Evolutionary conservation across 2,329 filamentous ascomycete genomes (phyloP).

Genomic region (Colletotrichum sidae): DNA sequence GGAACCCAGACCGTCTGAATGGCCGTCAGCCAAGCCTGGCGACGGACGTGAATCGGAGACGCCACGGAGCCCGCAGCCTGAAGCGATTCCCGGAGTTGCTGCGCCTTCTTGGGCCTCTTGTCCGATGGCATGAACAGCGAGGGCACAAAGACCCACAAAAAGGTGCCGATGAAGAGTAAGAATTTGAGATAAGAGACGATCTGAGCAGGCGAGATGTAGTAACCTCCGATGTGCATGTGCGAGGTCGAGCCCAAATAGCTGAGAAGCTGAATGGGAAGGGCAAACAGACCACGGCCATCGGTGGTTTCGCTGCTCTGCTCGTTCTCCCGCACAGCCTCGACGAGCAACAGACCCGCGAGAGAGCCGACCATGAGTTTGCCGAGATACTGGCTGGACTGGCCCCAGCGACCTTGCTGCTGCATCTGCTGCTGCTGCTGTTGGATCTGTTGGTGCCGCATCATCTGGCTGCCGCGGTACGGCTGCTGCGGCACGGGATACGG

Average conservation of each 20-base stretch:
- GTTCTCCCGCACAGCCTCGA: slow-evolving; percentile 80
- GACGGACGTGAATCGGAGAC: slow-evolving; percentile 85
- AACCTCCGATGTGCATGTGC: slow-evolving; percentile 66
- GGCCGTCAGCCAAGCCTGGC: slow-evolving; percentile 92
- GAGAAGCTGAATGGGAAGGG: slow-evolving; percentile 71
- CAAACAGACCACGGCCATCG: slow-evolving; percentile 74
- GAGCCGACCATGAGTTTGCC: slow-evolving; percentile 93
- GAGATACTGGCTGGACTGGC: slow-evolving; percentile 65
- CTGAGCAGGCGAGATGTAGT: slow-evolving; percentile 57
- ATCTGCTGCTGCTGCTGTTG: slow-evolving; percentile 63
- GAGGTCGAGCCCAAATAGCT: slow-evolving; percentile 58
- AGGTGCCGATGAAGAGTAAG: slow-evolving; percentile 62
- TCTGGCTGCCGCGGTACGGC: slow-evolving; percentile 58
- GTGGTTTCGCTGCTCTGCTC: slow-evolving; percentile 73
- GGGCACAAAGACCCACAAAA: slow-evolving; percentile 67
- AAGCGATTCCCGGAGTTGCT: slow-evolving; percentile 51
- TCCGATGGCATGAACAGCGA: slow-evolving; percentile 58
- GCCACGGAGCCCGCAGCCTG: slow-evolving; percentile 76
- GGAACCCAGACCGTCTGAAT: slow-evolving; percentile 95
- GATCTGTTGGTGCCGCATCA: slow-evolving; percentile 67
- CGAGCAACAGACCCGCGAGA: slow-evolving; percentile 89
- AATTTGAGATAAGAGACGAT: slow-evolving; percentile 65
- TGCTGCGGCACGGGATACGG: slow-evolving; percentile 64
- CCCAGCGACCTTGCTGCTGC: slow-evolving; percentile 65
- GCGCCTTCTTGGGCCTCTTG: slow-evolving; percentile 62